Evolutionary conservation across 129 eudicot species (phyloP).

Genomic region (Calendula officinalis): DNA sequence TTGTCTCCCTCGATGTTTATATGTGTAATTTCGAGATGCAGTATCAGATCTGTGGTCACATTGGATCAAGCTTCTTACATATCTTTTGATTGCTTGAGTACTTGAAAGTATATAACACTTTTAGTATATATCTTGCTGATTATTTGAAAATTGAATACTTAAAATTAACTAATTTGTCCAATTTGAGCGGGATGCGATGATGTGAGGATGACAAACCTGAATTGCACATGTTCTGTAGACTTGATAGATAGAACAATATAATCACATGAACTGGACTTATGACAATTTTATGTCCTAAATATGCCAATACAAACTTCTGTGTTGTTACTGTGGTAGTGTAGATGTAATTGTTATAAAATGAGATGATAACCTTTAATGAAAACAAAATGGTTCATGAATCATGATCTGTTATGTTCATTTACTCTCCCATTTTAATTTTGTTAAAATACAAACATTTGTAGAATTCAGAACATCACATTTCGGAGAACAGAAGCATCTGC

Average conservation of each 20-base stretch:
- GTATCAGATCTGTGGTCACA: constrained; percentile 41
- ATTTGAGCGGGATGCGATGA: background rate
- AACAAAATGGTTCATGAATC: constrained; percentile 17
- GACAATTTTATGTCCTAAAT: background rate
- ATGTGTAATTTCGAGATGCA: background rate
- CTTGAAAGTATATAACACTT: background rate
- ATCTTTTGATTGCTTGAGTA: constrained; percentile 6
- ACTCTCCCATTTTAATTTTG: background rate
- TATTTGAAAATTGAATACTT: constrained; percentile 1
- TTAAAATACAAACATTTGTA: constrained; percentile 23
- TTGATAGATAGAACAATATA: constrained; percentile 13
- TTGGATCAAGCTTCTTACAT: constrained; percentile 18
- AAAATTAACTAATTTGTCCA: background rate
- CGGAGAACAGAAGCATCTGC: constrained; percentile 83
- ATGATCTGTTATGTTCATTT: constrained; percentile 21
- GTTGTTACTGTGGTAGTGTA: constrained; percentile 1
- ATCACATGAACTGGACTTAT: constrained; percentile 2
- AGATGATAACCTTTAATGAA: constrained; percentile 3
- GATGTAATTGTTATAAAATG: constrained; percentile 5
- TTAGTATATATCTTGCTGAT: background rate
- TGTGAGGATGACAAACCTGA: background rate
- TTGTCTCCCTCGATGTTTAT: background rate
- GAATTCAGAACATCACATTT: constrained; percentile 90
- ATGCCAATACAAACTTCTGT: constrained; percentile 5
- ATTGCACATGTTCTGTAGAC: constrained; percentile 6